Conservation (phyloP, 495 filamentous ascomycete genomes). For the Podospora pseudoanserina region DNA sequence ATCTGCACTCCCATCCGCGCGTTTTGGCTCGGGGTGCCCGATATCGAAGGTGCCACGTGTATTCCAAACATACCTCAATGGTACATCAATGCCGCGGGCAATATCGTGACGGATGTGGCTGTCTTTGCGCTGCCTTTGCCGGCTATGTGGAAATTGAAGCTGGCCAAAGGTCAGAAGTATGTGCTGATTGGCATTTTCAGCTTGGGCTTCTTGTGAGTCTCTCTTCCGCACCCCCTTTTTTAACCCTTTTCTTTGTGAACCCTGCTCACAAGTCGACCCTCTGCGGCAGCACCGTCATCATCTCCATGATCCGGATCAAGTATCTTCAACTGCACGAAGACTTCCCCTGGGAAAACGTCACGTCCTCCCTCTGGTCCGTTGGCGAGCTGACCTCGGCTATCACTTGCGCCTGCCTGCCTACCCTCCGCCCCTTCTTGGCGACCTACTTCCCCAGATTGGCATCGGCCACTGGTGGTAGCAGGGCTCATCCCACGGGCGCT, state of each 20-base stretch:
- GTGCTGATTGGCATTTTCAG: constrained; percentile 37
- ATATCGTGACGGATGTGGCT: constrained; percentile 39
- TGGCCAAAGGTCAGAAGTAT: constrained; percentile 33
- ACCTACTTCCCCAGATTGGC: constrained; percentile 29
- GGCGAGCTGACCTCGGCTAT: constrained; percentile 53
- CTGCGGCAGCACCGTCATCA: constrained; percentile 41
- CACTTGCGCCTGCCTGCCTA: constrained; percentile 51
- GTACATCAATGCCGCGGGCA: constrained; percentile 38
- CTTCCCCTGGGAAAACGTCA: constrained; percentile 50
- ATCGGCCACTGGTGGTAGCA: neutral
- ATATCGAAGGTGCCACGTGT: constrained; percentile 19
- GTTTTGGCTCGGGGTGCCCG: constrained; percentile 25
- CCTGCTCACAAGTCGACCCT: neutral
- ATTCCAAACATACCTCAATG: constrained; percentile 30
- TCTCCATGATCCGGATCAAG: constrained; percentile 49
- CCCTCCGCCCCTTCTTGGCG: constrained; percentile 44
- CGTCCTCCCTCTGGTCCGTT: constrained; percentile 52
- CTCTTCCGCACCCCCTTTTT: constrained; percentile 6
- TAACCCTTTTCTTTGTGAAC: neutral
- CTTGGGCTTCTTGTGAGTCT: constrained; percentile 38
- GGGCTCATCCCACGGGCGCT: neutral
- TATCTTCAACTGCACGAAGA: constrained; percentile 41
- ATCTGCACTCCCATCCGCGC: constrained; percentile 29
- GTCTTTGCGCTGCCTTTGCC: constrained; percentile 36
- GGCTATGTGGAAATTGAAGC: constrained; percentile 37